Percentiles rank a stretch among this genome's conserved stretches.
phyloP scores from a whole-genome alignment of 208 protist species.

The Leishmania amazonensis region DNA sequence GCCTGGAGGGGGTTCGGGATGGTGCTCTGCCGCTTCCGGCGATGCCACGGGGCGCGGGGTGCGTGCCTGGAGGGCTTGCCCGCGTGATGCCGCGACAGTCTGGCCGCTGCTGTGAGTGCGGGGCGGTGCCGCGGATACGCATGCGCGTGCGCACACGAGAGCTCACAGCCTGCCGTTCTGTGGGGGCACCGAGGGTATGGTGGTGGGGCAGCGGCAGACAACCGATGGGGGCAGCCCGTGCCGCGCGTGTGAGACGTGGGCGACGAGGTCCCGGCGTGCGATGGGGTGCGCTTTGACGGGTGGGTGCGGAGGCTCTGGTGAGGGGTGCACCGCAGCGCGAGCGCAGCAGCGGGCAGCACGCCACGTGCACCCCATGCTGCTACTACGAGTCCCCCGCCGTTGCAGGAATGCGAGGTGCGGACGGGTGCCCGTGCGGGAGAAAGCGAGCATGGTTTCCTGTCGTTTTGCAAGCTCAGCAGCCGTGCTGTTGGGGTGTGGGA shows the following conservation, averaged over 20 bases:
- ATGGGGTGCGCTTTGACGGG: not conserved
- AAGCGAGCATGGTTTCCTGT: not conserved
- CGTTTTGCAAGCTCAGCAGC: not conserved
- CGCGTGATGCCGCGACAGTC: not conserved
- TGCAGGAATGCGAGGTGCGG: not conserved
- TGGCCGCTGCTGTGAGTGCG: not conserved
- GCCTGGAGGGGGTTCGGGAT: not conserved
- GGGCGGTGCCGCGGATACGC: no score
- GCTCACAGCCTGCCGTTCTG: not conserved
- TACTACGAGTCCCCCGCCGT: not conserved
- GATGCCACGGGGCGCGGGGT: not conserved
- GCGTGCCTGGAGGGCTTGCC: not conserved
- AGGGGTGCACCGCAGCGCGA: not conserved
- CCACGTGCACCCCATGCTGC: not conserved
- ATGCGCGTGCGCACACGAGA: no score
- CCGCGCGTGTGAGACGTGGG: not conserved
- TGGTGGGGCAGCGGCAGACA: not conserved
- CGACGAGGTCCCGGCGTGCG: not conserved
- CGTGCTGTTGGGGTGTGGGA: not conserved
- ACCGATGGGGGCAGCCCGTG: not conserved
- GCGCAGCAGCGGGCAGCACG: not conserved
- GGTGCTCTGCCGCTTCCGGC: not conserved
- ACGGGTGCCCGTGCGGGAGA: not conserved
- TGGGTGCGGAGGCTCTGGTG: not conserved
- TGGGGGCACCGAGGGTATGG: not conserved